Conservation (phyloP, 192 early-diverging fungal genomes). For the Umbelopsis sp. region DNA sequence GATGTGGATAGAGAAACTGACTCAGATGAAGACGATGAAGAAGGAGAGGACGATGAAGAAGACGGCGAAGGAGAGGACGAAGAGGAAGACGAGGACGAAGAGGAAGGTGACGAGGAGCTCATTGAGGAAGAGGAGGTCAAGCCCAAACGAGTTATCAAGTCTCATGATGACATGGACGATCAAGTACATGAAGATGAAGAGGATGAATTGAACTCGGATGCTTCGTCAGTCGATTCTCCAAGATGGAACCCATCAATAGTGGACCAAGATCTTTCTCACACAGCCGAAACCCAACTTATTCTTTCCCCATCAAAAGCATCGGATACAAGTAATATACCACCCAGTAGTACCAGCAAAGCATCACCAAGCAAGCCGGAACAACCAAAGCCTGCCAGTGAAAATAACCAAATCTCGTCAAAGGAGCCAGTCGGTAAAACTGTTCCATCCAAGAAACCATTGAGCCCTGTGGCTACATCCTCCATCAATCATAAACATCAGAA, state of each 20-base stretch:
- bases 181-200: conserved; percentile 27
- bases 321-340: too few species aligned
- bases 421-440: not conserved
- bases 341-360: not conserved
- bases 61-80: not conserved
- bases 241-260: not conserved
- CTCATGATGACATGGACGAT: not conserved
- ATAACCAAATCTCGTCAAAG: not conserved
- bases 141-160: not conserved
- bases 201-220: conserved; percentile 36
- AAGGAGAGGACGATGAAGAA: conserved; percentile 20
- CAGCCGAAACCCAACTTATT: not conserved
- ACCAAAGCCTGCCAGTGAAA: not conserved
- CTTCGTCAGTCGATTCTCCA: conserved; percentile 28
- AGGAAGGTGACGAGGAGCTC: conserved; percentile 1
- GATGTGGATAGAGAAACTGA: conserved; percentile 21
- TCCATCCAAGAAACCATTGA: not conserved
- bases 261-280: not conserved
- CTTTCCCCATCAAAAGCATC: too few species aligned
- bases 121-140: not conserved
- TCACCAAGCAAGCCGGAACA: not conserved
- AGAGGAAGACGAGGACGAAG: not conserved
- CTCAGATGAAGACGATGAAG: not conserved
- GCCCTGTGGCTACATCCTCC: not conserved
- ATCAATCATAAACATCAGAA: not conserved